These are phyloP conservation scores for Rhynchospora pubera DNA, from an alignment of 176 grass and related monocot species.

Conservation along the genomic window DNA sequence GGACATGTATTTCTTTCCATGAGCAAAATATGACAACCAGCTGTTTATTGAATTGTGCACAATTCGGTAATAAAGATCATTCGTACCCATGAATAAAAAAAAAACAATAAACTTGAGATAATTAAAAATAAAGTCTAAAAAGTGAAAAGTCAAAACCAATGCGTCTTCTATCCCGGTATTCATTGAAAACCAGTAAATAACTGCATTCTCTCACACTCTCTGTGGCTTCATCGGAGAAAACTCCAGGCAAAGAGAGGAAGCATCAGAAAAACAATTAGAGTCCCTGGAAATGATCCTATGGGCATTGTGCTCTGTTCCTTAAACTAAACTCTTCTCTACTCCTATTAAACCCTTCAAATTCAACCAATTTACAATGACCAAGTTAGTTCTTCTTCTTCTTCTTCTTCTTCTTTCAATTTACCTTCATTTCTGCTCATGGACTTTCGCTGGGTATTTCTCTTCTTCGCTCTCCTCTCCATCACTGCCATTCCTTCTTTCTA, in stretches of 20 bases:
- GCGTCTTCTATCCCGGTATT: neutral
- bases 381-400: no score
- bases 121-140: neutral
- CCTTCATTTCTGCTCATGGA: conserved; percentile 6
- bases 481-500: conserved; percentile 29
- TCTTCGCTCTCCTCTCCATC: conserved; percentile 19
- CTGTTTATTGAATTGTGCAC: no score
- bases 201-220: neutral
- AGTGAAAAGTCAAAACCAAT: neutral
- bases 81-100: no score
- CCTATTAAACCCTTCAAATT: neutral
- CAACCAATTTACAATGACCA: neutral
- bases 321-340: neutral
- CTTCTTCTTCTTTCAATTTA: neutral
- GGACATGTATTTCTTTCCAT: no score
- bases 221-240: neutral
- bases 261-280: neutral
- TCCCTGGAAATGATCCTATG: neutral
- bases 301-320: neutral
- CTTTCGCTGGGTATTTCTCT: conserved; percentile 25
- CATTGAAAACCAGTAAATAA: neutral
- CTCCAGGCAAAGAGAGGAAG: neutral
- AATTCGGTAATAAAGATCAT: no score
- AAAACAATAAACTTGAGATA: no score
- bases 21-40: no score